Percentiles rank a stretch among this genome's conserved stretches.
phyloP scores from a whole-genome alignment of 306 rosid species.

The Cajanus cajan region DNA sequence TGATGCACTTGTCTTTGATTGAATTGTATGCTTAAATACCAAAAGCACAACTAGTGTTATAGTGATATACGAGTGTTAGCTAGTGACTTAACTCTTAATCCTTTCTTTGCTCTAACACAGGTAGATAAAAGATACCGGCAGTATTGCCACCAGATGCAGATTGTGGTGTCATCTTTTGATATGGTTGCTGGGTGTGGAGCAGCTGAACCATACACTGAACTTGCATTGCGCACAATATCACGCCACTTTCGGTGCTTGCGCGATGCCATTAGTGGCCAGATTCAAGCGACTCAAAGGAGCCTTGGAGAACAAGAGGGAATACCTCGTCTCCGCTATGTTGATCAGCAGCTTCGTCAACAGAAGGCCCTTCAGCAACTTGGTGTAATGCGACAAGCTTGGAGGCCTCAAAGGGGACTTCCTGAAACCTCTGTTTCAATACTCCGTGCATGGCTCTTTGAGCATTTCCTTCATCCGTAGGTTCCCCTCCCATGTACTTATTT shows the following conservation, averaged over 20 bases:
- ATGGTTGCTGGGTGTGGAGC: constrained; percentile 82
- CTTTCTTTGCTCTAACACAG: constrained; percentile 37
- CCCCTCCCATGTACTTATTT: neutral
- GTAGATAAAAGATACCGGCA: constrained; percentile 81
- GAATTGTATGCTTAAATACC: neutral
- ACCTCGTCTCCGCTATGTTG: constrained; percentile 92
- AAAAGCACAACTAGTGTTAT: neutral
- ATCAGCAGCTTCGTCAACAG: constrained; percentile 85
- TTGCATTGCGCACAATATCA: constrained; percentile 76
- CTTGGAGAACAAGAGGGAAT: constrained; percentile 91
- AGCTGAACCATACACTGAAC: constrained; percentile 75
- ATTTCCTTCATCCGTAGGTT: constrained; percentile 92
- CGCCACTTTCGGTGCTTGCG: constrained; percentile 85
- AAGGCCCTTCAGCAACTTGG: constrained; percentile 88
- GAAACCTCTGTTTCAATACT: constrained; percentile 90
- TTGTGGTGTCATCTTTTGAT: constrained; percentile 68
- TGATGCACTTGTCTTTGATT: neutral
- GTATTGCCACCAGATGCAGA: constrained; percentile 80
- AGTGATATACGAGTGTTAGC: neutral
- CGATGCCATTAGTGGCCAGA: constrained; percentile 72
- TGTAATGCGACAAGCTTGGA: constrained; percentile 84
- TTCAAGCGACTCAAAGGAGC: constrained; percentile 62
- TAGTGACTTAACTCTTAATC: neutral
- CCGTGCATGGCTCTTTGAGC: constrained; percentile 97
- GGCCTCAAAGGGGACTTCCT: constrained; percentile 98